phyloP scores from a whole-genome alignment of 495 filamentous ascomycete species.

The Hypoxylon subgilvum region DNA sequence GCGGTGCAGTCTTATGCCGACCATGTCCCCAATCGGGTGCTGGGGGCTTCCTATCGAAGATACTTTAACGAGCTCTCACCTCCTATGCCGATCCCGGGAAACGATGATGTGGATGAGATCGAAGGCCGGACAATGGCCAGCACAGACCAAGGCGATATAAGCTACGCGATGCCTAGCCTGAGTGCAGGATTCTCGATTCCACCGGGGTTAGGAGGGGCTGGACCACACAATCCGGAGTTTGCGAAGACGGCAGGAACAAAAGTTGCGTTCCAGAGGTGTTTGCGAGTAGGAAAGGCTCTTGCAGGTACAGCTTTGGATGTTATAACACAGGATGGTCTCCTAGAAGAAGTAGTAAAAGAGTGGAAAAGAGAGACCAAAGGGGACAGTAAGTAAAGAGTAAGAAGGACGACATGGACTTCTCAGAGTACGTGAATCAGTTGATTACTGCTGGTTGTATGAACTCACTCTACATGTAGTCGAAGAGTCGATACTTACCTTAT shows the following conservation, averaged over 20 bases:
- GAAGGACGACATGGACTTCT: not conserved
- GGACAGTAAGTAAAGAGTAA: not conserved
- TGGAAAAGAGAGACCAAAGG: constrained; percentile 32
- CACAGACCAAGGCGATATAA: constrained; percentile 68
- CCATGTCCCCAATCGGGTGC: constrained; percentile 64
- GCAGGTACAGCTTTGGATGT: constrained; percentile 63
- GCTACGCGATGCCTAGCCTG: constrained; percentile 67
- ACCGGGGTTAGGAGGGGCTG: constrained; percentile 49
- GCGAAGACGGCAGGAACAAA: constrained; percentile 61
- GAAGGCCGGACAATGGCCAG: constrained; percentile 62
- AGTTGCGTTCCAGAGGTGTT: constrained; percentile 56
- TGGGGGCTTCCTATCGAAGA: constrained; percentile 58
- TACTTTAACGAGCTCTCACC: constrained; percentile 59
- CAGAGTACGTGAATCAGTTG: no score
- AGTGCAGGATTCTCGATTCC: constrained; percentile 64
- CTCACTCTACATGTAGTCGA: no score
- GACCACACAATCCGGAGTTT: constrained; percentile 68
- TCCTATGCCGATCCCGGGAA: constrained; percentile 47
- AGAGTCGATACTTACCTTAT: no score
- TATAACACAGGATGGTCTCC: constrained; percentile 51
- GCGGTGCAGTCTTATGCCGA: constrained; percentile 60
- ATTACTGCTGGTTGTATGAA: no score
- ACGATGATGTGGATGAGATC: constrained; percentile 54
- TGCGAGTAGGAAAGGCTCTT: constrained; percentile 62
- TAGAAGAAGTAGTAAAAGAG: constrained; percentile 47